Evolutionary conservation across 2,329 filamentous ascomycete species (phyloP).

Genomic region (Hypoxylon sp.): DNA sequence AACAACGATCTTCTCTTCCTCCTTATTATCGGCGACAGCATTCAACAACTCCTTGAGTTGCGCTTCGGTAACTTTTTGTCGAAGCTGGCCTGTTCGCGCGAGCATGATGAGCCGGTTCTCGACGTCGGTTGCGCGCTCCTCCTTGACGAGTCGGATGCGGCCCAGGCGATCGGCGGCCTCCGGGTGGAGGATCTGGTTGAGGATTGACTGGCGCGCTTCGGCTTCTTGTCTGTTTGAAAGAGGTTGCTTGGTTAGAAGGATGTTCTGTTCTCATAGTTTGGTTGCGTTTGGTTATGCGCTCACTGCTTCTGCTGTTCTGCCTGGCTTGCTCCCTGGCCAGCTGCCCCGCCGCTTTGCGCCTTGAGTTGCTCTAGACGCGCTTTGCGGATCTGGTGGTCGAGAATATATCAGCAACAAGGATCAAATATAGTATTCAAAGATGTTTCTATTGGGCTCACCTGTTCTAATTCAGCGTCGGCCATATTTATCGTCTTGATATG

Average conservation of each 20-base stretch:
- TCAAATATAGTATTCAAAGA: not conserved
- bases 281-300: conserved; percentile 50
- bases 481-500: conserved; percentile 44
- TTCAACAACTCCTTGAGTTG: conserved; percentile 94
- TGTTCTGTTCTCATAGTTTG: not conserved
- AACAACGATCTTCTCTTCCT: conserved; percentile 89
- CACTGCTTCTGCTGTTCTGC: conserved; percentile 76
- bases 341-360: conserved; percentile 72
- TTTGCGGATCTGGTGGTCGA: conserved; percentile 79
- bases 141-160: conserved; percentile 96
- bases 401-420: conserved; percentile 9
- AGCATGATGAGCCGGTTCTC: conserved; percentile 95
- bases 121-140: conserved; percentile 87
- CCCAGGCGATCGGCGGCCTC: conserved; percentile 93
- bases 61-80: conserved; percentile 88
- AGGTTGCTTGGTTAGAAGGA: conserved; percentile 41
- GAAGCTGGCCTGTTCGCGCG: conserved; percentile 87
- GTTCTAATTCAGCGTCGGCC: conserved; percentile 60
- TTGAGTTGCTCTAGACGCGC: conserved; percentile 95
- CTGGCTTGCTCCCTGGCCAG: conserved; percentile 57
- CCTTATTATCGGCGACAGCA: conserved; percentile 83
- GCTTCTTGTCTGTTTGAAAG: conserved; percentile 63
- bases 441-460: conserved; percentile 49
- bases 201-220: conserved; percentile 82
- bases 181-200: conserved; percentile 94